Evolutionary conservation across 805 yeast species (phyloP), one percentile per base, ranked within the genome.

Genomic region (Starmerella geochares): DNA sequence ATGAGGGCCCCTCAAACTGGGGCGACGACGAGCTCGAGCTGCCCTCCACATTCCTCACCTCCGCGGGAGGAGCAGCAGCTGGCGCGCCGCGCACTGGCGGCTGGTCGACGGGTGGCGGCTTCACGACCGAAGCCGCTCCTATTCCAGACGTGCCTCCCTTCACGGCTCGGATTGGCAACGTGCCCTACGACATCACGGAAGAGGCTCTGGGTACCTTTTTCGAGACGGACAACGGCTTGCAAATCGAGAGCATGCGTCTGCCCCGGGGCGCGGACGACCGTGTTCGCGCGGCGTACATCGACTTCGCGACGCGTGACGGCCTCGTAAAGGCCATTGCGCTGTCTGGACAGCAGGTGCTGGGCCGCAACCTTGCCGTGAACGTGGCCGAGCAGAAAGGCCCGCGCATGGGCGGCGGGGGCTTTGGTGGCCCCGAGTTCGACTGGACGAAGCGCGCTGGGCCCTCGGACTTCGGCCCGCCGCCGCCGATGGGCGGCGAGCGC

Each of bases 61-160:
- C 33, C 24, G 33, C 33, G 10, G 37, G 37, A 23, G 37, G 28
- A 19, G 46, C 46, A 36, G 51, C 38, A n/a, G 47, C 46, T 3
- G 50, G 46, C 41, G 38, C 49, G 29, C 14, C 39, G 17, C 42
- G 46, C 25, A 37, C 29, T 3, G 52, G 47, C 27, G 36, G 35
- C 17, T 36, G 45, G 31, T 16, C 46, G 29, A 3, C 39, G 25
- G 48, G 45, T 29, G 54, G 51, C 31, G 46, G 46, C 42, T 25
- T 16, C 36, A 25, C 32, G 32, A 23, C 31, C 28, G 48, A 29
- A 23, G 88, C 82, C 63, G 83, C 70, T 59, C 95, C 95, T 38
- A 74, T 92, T 53, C 99, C 99, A 41, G 90, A 86, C 60, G 75
- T 70, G 47, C 87, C 96, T 17, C 99, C 99, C 48, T 92, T 68